phyloP scores from a whole-genome alignment of 2,329 filamentous ascomycete genomes.

The Westerdykella ornata region DNA sequence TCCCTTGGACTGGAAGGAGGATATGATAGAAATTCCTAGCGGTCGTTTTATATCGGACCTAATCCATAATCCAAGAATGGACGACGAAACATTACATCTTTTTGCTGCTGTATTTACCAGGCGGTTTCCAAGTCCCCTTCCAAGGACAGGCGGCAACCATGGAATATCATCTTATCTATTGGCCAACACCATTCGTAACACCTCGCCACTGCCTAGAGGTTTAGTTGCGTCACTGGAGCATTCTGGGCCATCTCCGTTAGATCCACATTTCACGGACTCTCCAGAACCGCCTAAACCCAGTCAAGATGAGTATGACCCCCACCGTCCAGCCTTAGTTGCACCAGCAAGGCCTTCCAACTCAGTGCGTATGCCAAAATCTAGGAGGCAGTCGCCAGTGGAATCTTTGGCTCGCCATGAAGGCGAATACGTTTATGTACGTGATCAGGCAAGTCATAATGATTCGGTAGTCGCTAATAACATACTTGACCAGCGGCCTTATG shows the following conservation, averaged over 20 bases:
- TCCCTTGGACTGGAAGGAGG: constrained; percentile 50
- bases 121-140: constrained; percentile 40
- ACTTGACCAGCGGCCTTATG: too few relatives aligned
- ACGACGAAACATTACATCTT: constrained; percentile 49
- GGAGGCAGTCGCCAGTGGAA: too few relatives aligned
- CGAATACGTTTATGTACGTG: too few relatives aligned
- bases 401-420: too few relatives aligned
- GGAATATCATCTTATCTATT: constrained; percentile 16
- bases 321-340: constrained; percentile 30
- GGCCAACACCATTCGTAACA: constrained; percentile 19
- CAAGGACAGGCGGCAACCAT: constrained; percentile 36
- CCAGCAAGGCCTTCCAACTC: neutral
- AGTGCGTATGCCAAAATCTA: too few relatives aligned
- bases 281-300: constrained; percentile 29
- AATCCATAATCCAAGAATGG: constrained; percentile 50
- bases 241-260: constrained; percentile 16
- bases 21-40: constrained; percentile 57
- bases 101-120: constrained; percentile 48
- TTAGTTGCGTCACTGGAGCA: constrained; percentile 17
- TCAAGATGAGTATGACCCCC: constrained; percentile 47
- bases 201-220: constrained; percentile 1
- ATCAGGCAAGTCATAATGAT: too few relatives aligned
- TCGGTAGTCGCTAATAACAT: too few relatives aligned
- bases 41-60: constrained; percentile 45
- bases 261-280: constrained; percentile 22